phyloP scores from a whole-genome alignment of 2,329 filamentous ascomycete genomes.

The Fonsecaea pugnacius region DNA sequence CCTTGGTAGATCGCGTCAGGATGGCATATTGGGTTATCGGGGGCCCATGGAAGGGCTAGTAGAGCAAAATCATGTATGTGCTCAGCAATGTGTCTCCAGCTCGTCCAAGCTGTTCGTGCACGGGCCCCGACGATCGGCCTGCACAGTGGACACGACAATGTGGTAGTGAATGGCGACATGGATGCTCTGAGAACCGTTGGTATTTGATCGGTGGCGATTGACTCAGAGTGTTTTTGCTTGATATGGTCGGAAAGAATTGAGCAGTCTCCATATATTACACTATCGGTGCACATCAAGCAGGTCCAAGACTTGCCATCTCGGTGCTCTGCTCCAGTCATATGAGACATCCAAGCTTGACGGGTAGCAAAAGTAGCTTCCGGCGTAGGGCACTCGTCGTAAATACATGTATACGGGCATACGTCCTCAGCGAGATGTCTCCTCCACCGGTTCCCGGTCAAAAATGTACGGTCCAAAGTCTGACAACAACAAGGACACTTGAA shows the following conservation, averaged over 20 bases:
- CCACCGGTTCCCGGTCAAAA: not conserved
- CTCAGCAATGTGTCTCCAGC: constrained; percentile 9
- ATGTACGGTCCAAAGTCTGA: not conserved
- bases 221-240: not conserved
- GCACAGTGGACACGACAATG: constrained; percentile 2
- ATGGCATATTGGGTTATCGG: not conserved
- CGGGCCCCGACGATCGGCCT: not conserved
- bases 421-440: constrained; percentile 7
- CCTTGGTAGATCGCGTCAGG: not conserved
- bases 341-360: constrained; percentile 8
- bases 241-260: not conserved
- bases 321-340: constrained; percentile 5
- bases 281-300: constrained; percentile 13
- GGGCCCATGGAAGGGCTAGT: constrained; percentile 8
- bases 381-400: not conserved
- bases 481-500: constrained; percentile 17
- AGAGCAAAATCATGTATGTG: constrained; percentile 10
- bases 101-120: not conserved
- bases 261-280: not conserved
- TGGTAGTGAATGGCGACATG: too few relatives aligned
- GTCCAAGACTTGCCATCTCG: not conserved
- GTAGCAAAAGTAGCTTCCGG: constrained; percentile 3
- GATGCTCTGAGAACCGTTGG: not conserved
- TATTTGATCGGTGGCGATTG: not conserved
- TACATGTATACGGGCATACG: constrained; percentile 12